Conservation (phyloP, 192 early-diverging fungal genomes). For the Chytriomyces sp. region DNA sequence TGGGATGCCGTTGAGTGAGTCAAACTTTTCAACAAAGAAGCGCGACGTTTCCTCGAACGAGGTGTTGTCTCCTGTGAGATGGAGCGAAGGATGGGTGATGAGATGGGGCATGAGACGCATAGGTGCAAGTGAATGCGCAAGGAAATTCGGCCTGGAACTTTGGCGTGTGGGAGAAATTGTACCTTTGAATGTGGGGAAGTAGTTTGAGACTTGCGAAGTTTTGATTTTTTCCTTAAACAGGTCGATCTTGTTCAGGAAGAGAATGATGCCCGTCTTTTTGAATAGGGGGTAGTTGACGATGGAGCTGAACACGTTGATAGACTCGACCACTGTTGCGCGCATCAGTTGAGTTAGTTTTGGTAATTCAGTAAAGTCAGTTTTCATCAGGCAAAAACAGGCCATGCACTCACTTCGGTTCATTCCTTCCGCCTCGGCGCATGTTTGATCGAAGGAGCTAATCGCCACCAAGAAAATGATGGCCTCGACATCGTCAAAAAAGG, state of each 20-base stretch:
- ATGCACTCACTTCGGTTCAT: constrained; percentile 46
- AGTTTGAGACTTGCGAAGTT: constrained; percentile 46
- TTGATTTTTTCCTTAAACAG: constrained; percentile 61
- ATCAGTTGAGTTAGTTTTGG: no score
- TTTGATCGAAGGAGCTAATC: constrained; percentile 93
- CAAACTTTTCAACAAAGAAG: background rate
- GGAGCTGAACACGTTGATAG: no score
- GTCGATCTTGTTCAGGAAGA: constrained; percentile 93
- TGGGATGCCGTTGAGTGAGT: no score
- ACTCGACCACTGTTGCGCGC: no score
- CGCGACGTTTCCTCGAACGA: background rate
- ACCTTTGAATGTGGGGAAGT: constrained; percentile 19
- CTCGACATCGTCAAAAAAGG: constrained; percentile 97
- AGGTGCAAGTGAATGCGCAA: background rate
- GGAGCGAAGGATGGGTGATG: constrained; percentile 31
- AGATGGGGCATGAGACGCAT: background rate
- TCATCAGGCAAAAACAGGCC: no score
- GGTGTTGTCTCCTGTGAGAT: constrained; percentile 36
- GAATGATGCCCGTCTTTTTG: constrained; percentile 83
- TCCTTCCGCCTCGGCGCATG: constrained; percentile 52
- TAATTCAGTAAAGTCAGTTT: no score
- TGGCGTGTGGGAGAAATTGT: no score
- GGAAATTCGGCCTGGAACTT: background rate
- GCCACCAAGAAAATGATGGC: constrained; percentile 94
- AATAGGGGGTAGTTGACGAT: no score